Conservation (phyloP, 495 filamentous ascomycete genomes). For the Penicillium subrubescens region DNA sequence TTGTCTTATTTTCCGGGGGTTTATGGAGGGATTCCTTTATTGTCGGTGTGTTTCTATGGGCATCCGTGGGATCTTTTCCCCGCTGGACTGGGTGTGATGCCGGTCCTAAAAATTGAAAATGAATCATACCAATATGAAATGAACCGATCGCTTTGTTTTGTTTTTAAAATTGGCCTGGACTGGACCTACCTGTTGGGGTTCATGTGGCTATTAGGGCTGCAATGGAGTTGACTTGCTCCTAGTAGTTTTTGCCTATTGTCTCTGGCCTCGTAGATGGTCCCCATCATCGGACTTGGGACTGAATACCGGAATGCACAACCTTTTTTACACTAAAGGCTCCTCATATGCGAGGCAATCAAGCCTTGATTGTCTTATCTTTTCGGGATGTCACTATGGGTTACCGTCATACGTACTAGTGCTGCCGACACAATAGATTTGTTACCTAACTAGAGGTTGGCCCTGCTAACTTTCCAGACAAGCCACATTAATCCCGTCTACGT, state of each 20-base stretch:
- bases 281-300: too few species aligned
- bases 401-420: too few species aligned
- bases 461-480: background rate
- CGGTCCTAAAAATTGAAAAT: constrained; percentile 43
- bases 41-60: constrained; percentile 48
- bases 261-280: constrained; percentile 7
- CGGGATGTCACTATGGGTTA: background rate
- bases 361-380: background rate
- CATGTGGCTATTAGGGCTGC: background rate
- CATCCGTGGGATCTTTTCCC: constrained; percentile 41
- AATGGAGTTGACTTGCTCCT: background rate
- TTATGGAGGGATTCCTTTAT: constrained; percentile 40
- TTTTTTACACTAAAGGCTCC: background rate
- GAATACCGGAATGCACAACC: background rate
- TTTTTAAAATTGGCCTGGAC: constrained; percentile 8
- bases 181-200: background rate
- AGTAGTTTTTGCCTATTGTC: background rate
- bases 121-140: constrained; percentile 52
- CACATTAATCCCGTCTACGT: background rate
- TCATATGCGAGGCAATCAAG: background rate
- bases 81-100: constrained; percentile 32
- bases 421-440: too few species aligned
- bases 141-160: constrained; percentile 30
- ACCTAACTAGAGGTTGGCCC: background rate
- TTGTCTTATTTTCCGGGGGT: constrained; percentile 30